Base-by-base conservation (phyloP, 2,329 filamentous ascomycete genomes). In the Emergomyces orientalis region DNA sequence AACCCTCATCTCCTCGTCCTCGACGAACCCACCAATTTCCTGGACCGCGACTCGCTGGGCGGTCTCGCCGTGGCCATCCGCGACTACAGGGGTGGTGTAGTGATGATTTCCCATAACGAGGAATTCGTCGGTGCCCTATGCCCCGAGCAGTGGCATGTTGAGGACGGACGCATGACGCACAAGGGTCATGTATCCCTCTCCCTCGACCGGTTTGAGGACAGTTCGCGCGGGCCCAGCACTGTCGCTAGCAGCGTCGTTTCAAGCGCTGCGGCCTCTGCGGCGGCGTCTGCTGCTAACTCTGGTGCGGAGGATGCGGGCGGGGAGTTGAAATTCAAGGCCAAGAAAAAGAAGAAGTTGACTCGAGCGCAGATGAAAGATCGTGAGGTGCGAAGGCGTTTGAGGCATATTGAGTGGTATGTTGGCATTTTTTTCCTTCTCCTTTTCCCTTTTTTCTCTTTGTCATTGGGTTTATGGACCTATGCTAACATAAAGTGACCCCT, bases 31-130 rank as follows among this genome's bases (percentile, higher is more conserved):
- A 97, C 94, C 75, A 99, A 99, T 81, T 99, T 97, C 84, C 86
- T 99, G 81, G 94, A 99, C 74, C 91, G 94, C 70, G 94, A 99
- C 79, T 96, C 92, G 19, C 87, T 99, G 22, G 95, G 94, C 73
- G 94, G 93, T 76, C 85, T 99, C 62, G 92, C 94, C n/a, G 91
- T 96, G 49, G 94, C 94, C 68, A 97, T 99, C 72, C 90, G 92
- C 69, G 94, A 97, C 74, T 99, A 95, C 86, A 95, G 91, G 81
- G 94, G 94, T 69, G 94, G 94, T 76, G 94, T 99, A 1, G 92
- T 99, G 67, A 96, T 99, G 87, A 99, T 99, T 77, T 97, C 92
- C 65, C 94, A 99, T 80, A 97, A 99, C 84, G 92, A 97, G 74
- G 94, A 99, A 77, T 99, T 99, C 72, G 92, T 99, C 60, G 92